Base-by-base conservation (phyloP, 2,329 filamentous ascomycete genomes). In the Ceratocystis variospora region DNA sequence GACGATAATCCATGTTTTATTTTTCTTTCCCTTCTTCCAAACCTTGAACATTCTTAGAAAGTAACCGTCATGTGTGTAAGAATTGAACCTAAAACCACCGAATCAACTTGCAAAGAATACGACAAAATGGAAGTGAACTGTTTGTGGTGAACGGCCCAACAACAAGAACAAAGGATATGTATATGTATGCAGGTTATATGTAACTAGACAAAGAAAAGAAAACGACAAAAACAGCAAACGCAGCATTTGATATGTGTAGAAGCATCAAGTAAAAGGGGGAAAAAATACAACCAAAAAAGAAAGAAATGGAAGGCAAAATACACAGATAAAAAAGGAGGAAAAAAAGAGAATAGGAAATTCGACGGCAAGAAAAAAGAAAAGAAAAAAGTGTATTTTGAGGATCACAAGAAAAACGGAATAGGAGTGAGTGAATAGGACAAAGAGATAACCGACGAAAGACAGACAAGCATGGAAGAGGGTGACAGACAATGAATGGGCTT, bases 181-280 rank as follows among this genome's bases (percentile, higher is more conserved):
- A 57, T 57, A 57, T 31, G 53, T 57, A 31, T 57, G 53, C 53
- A 57, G 53, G 53, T 57, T 57, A 57, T 57, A 57, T 57, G 53
- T 57, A 57, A 31, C 53, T 57, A 57, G 15, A 31, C 53, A 57
- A 57, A 31, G 31, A 57, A 57, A 33, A 31, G 28, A 28, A 4
- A 5, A 28, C 1, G 15, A 57, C 22, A 41, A 61, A 7, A 19
- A 63, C 37, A 41, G 12, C 37, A 41, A 41, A 25, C 25, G 44
- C 61, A 50, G 41, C 19, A 63, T 22, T 50, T 50, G 25, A 63
- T 63, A 48, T 63, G 41, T 25, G 37, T 10, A 63, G 25, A 17
- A 46, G 33, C 37, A 28, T 46, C 17, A 63, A 28, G 28, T 28
- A 28, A 46, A 41, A 63, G 28, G 61, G 31, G 2, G 17, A 25